Percentiles rank a stretch among this genome's conserved stretches.
Evolutionary conservation across 306 rosid genomes (phyloP).

Genomic region (Cyclanthera cordifolia): DNA sequence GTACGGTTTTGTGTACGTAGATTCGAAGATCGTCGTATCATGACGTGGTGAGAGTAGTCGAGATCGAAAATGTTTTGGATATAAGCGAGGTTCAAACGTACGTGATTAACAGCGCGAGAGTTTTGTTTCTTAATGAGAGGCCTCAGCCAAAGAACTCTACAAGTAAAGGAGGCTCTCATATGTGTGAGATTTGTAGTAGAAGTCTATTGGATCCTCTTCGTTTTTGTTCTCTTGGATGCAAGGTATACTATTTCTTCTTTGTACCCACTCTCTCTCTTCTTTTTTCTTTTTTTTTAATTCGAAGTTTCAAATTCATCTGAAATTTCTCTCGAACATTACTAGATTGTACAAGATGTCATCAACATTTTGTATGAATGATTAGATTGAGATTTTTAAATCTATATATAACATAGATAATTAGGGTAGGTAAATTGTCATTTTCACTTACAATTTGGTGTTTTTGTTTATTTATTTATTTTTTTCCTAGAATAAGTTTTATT

Average conservation of each 20-base stretch:
- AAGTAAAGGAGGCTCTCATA: background rate
- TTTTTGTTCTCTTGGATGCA: conserved; percentile 16
- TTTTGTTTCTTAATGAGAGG: conserved; percentile 12
- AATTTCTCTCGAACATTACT: no score
- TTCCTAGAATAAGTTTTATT: no score
- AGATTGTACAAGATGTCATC: no score
- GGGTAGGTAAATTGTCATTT: background rate
- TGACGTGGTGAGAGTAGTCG: conserved; percentile 12
- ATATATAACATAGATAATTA: background rate
- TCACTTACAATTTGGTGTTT: no score
- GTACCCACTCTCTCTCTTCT: no score
- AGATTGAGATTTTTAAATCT: background rate
- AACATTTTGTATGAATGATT: no score
- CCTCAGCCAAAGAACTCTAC: conserved; percentile 4
- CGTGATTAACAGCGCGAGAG: conserved; percentile 12
- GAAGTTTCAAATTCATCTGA: no score
- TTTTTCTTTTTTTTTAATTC: no score
- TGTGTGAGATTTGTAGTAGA: conserved; percentile 10
- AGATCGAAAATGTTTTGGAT: conserved; percentile 2
- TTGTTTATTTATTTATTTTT: no score
- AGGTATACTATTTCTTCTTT: background rate
- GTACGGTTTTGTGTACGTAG: no score
- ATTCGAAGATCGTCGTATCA: conserved; percentile 13
- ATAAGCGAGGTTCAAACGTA: conserved; percentile 11
- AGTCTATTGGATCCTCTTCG: conserved; percentile 15